Conservation (phyloP, 306 rosid species). For the Abrus precatorius region DNA sequence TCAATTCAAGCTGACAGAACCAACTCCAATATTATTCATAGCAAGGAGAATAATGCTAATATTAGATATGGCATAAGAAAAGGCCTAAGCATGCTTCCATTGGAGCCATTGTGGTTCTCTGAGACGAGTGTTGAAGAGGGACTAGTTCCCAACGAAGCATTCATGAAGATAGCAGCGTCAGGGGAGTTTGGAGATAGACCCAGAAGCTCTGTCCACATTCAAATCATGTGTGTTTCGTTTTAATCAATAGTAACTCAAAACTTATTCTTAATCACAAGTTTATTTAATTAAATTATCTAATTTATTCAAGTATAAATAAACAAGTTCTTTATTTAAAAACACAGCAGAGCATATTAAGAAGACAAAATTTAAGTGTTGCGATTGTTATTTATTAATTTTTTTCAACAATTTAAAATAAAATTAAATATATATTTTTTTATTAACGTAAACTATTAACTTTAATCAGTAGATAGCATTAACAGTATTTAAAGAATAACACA, state of each 20-base stretch:
- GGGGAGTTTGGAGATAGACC: slow-evolving; percentile 67
- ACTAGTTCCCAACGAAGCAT: background rate
- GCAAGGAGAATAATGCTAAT: slow-evolving; percentile 40
- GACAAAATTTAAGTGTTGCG: too few species aligned
- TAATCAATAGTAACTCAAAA: background rate
- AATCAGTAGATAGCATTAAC: too few species aligned
- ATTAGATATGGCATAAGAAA: background rate
- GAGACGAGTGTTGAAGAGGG: background rate
- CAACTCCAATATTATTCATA: slow-evolving; percentile 38
- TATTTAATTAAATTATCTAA: too few species aligned
- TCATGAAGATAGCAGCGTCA: slow-evolving; percentile 72
- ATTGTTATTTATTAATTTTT: too few species aligned
- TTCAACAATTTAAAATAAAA: too few species aligned
- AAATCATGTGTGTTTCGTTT: background rate
- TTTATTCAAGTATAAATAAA: too few species aligned
- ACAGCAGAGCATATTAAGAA: too few species aligned
- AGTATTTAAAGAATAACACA: too few species aligned
- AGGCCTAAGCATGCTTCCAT: slow-evolving; percentile 48
- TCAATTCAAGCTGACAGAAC: slow-evolving; percentile 5
- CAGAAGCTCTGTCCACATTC: slow-evolving; percentile 61
- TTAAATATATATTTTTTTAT: too few species aligned
- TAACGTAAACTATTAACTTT: too few species aligned
- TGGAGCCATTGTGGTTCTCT: background rate
- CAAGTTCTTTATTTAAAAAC: too few species aligned
- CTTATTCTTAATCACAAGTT: too few species aligned